These are phyloP conservation scores for Lecanicillium sp. DNA, from an alignment of 2,329 filamentous ascomycete genomes.

Conservation along the genomic window DNA sequence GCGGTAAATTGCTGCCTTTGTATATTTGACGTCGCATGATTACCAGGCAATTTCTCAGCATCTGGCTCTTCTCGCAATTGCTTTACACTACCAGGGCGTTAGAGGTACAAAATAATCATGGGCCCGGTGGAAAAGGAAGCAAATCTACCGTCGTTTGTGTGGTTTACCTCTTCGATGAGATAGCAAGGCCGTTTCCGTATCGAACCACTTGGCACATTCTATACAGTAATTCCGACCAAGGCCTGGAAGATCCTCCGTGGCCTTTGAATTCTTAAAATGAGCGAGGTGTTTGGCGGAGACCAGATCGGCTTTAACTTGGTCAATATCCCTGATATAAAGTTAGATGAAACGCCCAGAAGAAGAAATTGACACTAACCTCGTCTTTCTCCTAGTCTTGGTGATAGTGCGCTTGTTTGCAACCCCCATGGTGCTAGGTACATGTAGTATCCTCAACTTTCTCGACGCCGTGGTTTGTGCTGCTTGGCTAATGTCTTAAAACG, in stretches of 20 bases:
- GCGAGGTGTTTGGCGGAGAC: slow-evolving; percentile 69
- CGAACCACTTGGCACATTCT: slow-evolving; percentile 95
- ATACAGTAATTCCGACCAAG: slow-evolving; percentile 81
- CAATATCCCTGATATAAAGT: slow-evolving; percentile 63
- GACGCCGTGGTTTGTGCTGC: no score
- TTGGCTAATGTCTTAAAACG: no score
- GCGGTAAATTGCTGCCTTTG: slow-evolving; percentile 52
- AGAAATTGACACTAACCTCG: slow-evolving; percentile 39
- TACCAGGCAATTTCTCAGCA: slow-evolving; percentile 77
- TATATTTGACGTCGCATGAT: slow-evolving; percentile 43
- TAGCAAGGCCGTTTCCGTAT: slow-evolving; percentile 67
- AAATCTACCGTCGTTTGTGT: slow-evolving; percentile 68
- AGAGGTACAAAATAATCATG: slow-evolving; percentile 11
- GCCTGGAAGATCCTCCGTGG: slow-evolving; percentile 77
- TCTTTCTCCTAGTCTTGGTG: slow-evolving; percentile 66
- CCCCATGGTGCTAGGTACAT: slow-evolving; percentile 46
- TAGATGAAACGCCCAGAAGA: background rate
- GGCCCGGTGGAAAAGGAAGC: background rate
- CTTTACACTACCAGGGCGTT: slow-evolving; percentile 52
- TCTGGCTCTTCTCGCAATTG: slow-evolving; percentile 78
- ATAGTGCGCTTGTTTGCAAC: slow-evolving; percentile 57
- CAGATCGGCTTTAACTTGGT: slow-evolving; percentile 84
- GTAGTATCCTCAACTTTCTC: no score
- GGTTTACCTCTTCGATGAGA: slow-evolving; percentile 80
- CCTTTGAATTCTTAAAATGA: slow-evolving; percentile 70